These are phyloP conservation scores for Aureobasidium subglaciale DNA, from an alignment of 2,329 filamentous ascomycete genomes.

Conservation along the genomic window DNA sequence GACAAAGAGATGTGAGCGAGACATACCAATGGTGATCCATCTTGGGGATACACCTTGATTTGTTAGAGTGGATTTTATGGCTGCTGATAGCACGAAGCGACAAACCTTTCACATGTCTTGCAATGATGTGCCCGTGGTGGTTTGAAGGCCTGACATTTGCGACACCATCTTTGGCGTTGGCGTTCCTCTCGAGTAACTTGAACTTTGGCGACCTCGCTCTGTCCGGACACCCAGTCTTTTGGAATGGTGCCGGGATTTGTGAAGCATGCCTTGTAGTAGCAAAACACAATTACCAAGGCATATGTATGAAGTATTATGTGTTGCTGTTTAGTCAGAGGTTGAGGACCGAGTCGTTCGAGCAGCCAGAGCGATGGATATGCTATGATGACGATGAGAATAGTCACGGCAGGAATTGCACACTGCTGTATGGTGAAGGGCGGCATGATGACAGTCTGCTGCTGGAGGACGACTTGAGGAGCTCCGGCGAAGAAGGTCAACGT, in stretches of 20 bases:
- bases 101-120: conserved; percentile 59
- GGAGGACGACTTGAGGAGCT: not conserved
- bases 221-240: conserved; percentile 31
- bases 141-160: conserved; percentile 66
- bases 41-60: conserved; percentile 52
- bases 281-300: conserved; percentile 58
- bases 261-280: conserved; percentile 59
- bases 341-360: conserved; percentile 52
- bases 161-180: conserved; percentile 56
- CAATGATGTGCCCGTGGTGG: conserved; percentile 77
- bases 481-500: not conserved
- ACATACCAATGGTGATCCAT: conserved; percentile 88
- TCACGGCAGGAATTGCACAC: conserved; percentile 63
- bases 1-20: conserved; percentile 44
- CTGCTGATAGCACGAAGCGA: not conserved
- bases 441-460: not conserved
- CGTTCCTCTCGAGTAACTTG: conserved; percentile 12
- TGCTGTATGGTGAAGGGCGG: conserved; percentile 19
- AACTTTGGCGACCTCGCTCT: not conserved
- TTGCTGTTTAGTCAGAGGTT: conserved; percentile 52
- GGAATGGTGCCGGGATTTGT: conserved; percentile 53
- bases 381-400: conserved; percentile 59
- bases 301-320: conserved; percentile 59
- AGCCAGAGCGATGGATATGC: conserved; percentile 66
- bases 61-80: not conserved